A percentile compares a stretch with the other conserved stretches of the same genome.
phyloP scores from a whole-genome alignment of 176 grass and related monocot genomes.

The Pontederia crassipes region DNA sequence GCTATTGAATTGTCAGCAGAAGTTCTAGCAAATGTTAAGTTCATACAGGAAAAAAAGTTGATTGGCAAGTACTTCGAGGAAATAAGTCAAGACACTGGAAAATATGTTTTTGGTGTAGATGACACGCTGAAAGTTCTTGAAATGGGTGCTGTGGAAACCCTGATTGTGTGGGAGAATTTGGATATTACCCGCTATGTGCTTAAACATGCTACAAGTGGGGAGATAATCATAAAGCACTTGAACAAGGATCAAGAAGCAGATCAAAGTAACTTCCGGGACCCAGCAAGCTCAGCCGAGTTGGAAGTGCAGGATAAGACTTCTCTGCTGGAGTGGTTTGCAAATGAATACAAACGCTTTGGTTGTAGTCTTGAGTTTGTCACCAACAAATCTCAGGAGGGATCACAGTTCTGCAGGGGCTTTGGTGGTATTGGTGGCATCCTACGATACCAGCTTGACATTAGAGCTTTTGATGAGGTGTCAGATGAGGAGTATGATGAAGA shows the following conservation, averaged over 20 bases:
- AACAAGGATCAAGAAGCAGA: conserved; percentile 3
- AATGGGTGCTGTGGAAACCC: conserved; percentile 36
- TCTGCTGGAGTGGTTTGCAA: conserved; percentile 15
- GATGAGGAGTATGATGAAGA: not conserved
- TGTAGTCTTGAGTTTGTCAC: conserved; percentile 7
- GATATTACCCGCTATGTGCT: conserved; percentile 30
- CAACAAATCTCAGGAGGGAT: conserved; percentile 12
- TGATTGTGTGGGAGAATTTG: conserved; percentile 40
- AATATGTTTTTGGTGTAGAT: conserved; percentile 37
- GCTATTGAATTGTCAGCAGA: conserved; percentile 39
- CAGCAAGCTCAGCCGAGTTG: conserved; percentile 1
- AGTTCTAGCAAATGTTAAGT: conserved; percentile 35
- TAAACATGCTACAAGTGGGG: conserved; percentile 22
- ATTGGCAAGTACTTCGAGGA: conserved; percentile 42
- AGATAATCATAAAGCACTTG: conserved; percentile 20
- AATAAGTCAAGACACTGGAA: conserved; percentile 42
- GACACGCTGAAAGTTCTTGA: conserved; percentile 35
- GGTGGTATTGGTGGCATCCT: conserved; percentile 14
- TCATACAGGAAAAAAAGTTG: conserved; percentile 38
- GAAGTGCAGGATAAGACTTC: conserved; percentile 6
- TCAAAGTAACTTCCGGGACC: conserved; percentile 8
- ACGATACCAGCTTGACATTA: conserved; percentile 12
- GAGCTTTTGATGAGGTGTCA: conserved; percentile 6
- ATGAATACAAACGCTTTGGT: conserved; percentile 12
- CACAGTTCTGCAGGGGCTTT: conserved; percentile 12